Evolutionary conservation across 768 basidiomycete genomes (phyloP), one percentile per base, ranked within the genome.

Genomic region (Butyriboletus loyo): DNA sequence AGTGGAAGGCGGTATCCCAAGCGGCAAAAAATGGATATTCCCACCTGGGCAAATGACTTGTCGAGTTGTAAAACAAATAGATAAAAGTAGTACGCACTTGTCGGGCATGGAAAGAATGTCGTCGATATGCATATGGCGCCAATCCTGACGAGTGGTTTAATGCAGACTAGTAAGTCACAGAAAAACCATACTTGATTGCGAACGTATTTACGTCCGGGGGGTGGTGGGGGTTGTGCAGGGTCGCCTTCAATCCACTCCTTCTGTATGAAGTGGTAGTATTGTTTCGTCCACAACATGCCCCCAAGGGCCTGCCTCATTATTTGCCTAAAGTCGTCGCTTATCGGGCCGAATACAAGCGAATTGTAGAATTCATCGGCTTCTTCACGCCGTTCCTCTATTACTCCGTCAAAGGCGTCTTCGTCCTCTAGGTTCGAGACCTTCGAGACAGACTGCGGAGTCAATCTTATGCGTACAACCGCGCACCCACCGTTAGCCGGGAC

Each of bases 1-100:
- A 98, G 66, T 99, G 97, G 78, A 99, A 99, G n/a, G 97, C 97
- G 0, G 89, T 93, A 68, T 96, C 92, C 92, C 92, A 96, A 45
- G 95, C 95, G 0, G 96, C 95, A 64, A 99, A 98, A 79, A 97
- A 98, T 1, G 97, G 97, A 68, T 98, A 98, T 72, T 99, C 97
- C 97, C 97, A 91, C 69, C 87, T 90, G 47, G 22, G 30, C 5
- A 43, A 44, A 41, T 55, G 34, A 49, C 54, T 45, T 59, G 14
- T 45, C 42, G 46, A 46, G 34, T 48, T 35, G 35, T 14, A 38
- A 42, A 40, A 30, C 4, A 10, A 34, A 30, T 2, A 22, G 3
- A 40, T 5, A 13, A 34, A 50, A 25, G 17, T 17, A 25, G 17
- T 17, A 72, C 79, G 21, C 55, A 96, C 87, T 99, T 99, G 73